phyloP scores from a whole-genome alignment of 2,329 filamentous ascomycete genomes.

The Coleophoma cylindrospora region DNA sequence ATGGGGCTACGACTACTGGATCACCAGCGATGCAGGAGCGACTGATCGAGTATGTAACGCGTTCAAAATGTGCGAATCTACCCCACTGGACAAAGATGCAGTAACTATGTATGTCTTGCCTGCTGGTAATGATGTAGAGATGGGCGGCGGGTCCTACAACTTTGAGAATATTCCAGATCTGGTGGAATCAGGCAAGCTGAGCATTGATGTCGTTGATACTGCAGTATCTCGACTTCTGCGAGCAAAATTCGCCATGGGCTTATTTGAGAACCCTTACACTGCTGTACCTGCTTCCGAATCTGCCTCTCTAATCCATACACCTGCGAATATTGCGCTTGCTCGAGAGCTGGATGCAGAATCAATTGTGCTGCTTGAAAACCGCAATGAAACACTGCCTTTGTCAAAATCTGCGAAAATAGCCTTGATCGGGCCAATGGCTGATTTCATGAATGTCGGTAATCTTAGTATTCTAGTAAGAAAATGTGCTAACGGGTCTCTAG shows the following conservation, averaged over 20 bases:
- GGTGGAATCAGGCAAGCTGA: constrained; percentile 54
- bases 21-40: constrained; percentile 62
- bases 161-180: constrained; percentile 62
- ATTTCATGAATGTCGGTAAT: constrained; percentile 59
- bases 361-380: constrained; percentile 77
- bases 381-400: constrained; percentile 57
- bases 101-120: constrained; percentile 58
- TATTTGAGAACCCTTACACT: constrained; percentile 67
- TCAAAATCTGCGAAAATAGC: constrained; percentile 63
- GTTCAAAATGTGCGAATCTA: constrained; percentile 58
- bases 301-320: constrained; percentile 56
- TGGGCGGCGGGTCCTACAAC: constrained; percentile 72
- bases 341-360: constrained; percentile 75
- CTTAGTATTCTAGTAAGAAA: not conserved
- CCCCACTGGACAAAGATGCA: constrained; percentile 59
- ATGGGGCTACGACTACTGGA: constrained; percentile 69
- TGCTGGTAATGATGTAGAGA: constrained; percentile 69
- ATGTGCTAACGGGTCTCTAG: constrained; percentile 26
- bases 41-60: constrained; percentile 61
- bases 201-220: constrained; percentile 53
- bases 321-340: constrained; percentile 64
- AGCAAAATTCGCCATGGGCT: constrained; percentile 63
- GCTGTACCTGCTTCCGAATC: constrained; percentile 51
- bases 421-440: constrained; percentile 71
- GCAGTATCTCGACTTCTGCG: constrained; percentile 62